A percentile compares a stretch with the other conserved stretches of the same genome.
Conservation (phyloP, 164 flowering plant genomes). For the Cinnamomum chago region DNA sequence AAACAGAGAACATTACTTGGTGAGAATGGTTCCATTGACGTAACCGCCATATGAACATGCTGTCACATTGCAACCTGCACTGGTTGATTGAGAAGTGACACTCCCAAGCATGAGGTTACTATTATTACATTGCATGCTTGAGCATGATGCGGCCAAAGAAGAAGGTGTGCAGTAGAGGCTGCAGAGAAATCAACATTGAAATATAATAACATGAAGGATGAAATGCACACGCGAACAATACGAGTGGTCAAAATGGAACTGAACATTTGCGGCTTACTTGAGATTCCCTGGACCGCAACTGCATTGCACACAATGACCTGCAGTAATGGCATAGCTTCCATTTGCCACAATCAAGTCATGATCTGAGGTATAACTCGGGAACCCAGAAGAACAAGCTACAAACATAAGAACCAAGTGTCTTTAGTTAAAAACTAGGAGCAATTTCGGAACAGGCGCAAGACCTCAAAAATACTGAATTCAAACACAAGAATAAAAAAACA, state of each 20-base stretch:
- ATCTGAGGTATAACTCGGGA: neutral
- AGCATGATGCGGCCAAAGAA: slow-evolving; percentile 80
- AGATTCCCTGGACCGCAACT: slow-evolving; percentile 88
- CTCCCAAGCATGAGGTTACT: slow-evolving; percentile 93
- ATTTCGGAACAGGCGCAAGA: neutral
- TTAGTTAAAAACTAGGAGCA: neutral
- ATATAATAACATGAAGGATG: neutral
- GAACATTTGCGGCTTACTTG: slow-evolving; percentile 39
- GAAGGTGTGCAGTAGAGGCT: slow-evolving; percentile 91
- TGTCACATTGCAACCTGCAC: slow-evolving; percentile 87
- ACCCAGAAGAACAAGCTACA: slow-evolving; percentile 14
- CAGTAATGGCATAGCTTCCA: slow-evolving; percentile 87
- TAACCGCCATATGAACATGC: slow-evolving; percentile 74
- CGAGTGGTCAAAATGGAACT: neutral
- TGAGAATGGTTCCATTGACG: slow-evolving; percentile 70
- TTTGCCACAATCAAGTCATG: slow-evolving; percentile 29
- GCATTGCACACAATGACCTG: slow-evolving; percentile 95
- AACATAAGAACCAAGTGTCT: neutral
- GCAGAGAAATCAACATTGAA: slow-evolving; percentile 16
- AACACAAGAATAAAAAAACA: too few relatives aligned
- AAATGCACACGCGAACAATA: neutral
- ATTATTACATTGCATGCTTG: slow-evolving; percentile 91
- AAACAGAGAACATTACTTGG: slow-evolving; percentile 39
- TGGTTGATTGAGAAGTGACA: slow-evolving; percentile 46
- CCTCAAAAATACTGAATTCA: neutral